Evolutionary conservation across 2,329 filamentous ascomycete genomes (phyloP), one percentile per base, ranked within the genome.

Genomic region (Talaromyces verruculosus): DNA sequence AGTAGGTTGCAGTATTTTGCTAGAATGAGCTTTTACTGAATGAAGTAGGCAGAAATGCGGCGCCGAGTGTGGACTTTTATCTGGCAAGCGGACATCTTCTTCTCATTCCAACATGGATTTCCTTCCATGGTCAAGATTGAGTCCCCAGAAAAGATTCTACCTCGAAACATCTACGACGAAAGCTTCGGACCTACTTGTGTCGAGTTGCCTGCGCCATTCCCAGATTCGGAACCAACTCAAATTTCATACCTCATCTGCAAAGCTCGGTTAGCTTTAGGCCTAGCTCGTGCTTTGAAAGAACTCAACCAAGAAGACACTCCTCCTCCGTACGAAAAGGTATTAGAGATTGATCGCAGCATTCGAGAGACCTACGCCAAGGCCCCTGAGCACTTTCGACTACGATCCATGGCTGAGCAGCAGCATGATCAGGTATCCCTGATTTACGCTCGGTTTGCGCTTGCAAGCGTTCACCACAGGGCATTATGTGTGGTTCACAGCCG

Each of bases 1-100:
- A 30, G 59, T 49, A 61, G 13, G 59, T 37, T 7, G 28, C 7
- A 45, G 1, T 3, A 6, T n/a, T n/a, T n/a, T n/a, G n/a, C n/a
- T n/a, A n/a, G n/a, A n/a, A n/a, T n/a, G n/a, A n/a, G n/a, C n/a
- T n/a, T n/a, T n/a, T n/a, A n/a, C n/a, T n/a, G n/a, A n/a, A n/a
- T n/a, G n/a, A n/a, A n/a, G n/a, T 35, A 61, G 59, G 76, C 77
- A 65, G 79, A 81, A 68, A 80, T 81, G 81, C 80, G 85, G 63
- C 79, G 84, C 63, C 79, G 86, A 45, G 75, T 88, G 2, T 88
- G 86, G 86, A 79, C 78, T 8, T 61, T 45, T 35, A 45, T 61
- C 28, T 41, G 59, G 43, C 39, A 61, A 15, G 59, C 59, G 1
- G 59, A 49, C 15, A 49, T 61, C 35, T 49, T 45, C 19, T 49